Evolutionary conservation across 2,329 filamentous ascomycete genomes (phyloP).

Genomic region (Neofusicoccum parvum): DNA sequence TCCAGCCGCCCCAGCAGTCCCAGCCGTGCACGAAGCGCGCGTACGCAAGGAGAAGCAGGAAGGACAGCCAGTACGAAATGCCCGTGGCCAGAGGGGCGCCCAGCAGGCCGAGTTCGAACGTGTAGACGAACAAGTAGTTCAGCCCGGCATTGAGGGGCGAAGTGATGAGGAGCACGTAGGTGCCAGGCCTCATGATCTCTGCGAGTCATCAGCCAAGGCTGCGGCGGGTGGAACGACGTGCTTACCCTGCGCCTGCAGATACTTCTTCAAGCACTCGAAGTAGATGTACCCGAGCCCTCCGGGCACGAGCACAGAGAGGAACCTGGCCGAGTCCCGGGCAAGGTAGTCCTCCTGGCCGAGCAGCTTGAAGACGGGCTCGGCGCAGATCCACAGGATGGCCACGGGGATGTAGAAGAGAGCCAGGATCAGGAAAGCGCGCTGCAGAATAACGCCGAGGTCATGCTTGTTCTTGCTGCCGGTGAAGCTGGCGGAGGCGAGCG

Average conservation of each 20-base stretch:
- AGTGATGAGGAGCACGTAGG: slow-evolving; percentile 63
- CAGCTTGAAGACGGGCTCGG: slow-evolving; percentile 71
- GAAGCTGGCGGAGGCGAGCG: slow-evolving; percentile 78
- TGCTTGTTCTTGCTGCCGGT: slow-evolving; percentile 79
- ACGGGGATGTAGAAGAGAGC: slow-evolving; percentile 73
- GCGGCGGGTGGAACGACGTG: not conserved
- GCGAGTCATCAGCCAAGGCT: slow-evolving; percentile 22
- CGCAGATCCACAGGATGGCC: slow-evolving; percentile 72
- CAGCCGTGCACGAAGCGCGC: slow-evolving; percentile 69
- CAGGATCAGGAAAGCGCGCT: slow-evolving; percentile 74
- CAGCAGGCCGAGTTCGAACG: slow-evolving; percentile 68
- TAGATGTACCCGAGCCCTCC: slow-evolving; percentile 85
- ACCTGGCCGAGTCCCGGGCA: slow-evolving; percentile 71
- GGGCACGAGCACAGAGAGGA: slow-evolving; percentile 73
- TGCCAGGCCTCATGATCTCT: slow-evolving; percentile 67
- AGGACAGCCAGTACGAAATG: slow-evolving; percentile 84
- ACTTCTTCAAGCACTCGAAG: slow-evolving; percentile 75
- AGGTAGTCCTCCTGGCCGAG: slow-evolving; percentile 80
- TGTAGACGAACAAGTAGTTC: slow-evolving; percentile 73
- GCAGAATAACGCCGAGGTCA: slow-evolving; percentile 76
- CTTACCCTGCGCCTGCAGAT: slow-evolving; percentile 59
- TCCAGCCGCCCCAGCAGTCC: slow-evolving; percentile 79
- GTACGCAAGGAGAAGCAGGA: slow-evolving; percentile 74
- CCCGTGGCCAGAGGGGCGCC: slow-evolving; percentile 82
- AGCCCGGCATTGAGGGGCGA: slow-evolving; percentile 61